Evolutionary conservation across 495 filamentous ascomycete genomes (phyloP).

Genomic region (Saxophila tyrrhenica): DNA sequence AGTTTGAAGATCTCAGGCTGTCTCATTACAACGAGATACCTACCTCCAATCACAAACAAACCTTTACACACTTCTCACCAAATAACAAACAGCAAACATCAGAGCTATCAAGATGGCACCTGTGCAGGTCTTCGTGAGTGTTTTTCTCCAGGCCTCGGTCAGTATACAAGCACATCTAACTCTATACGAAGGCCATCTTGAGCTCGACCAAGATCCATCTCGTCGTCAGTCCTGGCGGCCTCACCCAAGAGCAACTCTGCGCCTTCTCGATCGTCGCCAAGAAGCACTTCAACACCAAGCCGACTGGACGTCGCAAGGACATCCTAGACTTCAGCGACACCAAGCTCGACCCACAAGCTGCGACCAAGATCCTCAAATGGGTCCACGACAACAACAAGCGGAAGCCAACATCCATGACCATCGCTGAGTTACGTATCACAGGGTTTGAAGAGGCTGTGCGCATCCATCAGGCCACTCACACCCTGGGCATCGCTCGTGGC

Average conservation of each 20-base stretch:
- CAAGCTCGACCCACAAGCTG: neutral
- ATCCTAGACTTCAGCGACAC: neutral
- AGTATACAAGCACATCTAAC: neutral
- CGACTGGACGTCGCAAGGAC: neutral
- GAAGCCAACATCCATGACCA: slow-evolving; percentile 1
- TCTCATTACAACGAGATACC: too few relatives aligned
- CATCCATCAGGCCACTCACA: neutral
- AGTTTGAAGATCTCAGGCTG: too few relatives aligned
- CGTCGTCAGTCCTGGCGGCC: neutral
- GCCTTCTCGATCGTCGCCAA: slow-evolving; percentile 3
- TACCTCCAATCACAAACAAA: too few relatives aligned
- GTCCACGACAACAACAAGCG: neutral
- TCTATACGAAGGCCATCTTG: too few relatives aligned
- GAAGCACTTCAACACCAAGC: neutral
- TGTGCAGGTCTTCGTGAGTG: neutral
- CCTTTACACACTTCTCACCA: too few relatives aligned
- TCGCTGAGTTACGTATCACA: neutral
- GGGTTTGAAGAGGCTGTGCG: slow-evolving; percentile 2
- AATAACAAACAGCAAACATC: neutral
- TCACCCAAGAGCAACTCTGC: neutral
- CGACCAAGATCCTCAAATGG: slow-evolving; percentile 2
- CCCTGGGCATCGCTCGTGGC: neutral
- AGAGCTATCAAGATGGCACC: neutral
- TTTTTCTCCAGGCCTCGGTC: neutral
- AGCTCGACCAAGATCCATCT: slow-evolving; percentile 2